Evolutionary conservation across 768 basidiomycete species (phyloP).

Genomic region (Tricholomella constricta): DNA sequence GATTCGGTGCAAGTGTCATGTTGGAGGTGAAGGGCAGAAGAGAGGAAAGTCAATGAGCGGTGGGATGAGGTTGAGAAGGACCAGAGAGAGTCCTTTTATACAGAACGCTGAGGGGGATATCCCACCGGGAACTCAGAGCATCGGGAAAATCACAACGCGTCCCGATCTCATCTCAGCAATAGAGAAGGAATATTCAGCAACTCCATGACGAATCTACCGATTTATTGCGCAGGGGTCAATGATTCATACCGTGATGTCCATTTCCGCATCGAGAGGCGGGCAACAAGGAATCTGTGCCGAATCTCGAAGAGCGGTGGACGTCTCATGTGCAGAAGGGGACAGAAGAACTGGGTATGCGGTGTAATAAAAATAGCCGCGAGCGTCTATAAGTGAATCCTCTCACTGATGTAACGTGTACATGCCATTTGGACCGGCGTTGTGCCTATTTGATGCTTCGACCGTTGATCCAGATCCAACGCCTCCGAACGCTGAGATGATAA

Average conservation of each 20-base stretch:
- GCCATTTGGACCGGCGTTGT: slow-evolving; percentile 6
- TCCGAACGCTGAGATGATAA: background rate
- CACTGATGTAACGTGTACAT: slow-evolving; percentile 20
- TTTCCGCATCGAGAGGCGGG: slow-evolving; percentile 28
- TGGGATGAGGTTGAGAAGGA: slow-evolving; percentile 7
- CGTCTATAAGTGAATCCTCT: slow-evolving; percentile 18
- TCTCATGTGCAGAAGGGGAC: slow-evolving; percentile 26
- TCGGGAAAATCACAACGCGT: slow-evolving; percentile 28
- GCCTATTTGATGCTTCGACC: slow-evolving; percentile 9
- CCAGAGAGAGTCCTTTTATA: slow-evolving; percentile 6
- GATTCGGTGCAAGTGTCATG: slow-evolving; percentile 27
- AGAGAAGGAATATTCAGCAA: slow-evolving; percentile 22
- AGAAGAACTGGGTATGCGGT: slow-evolving; percentile 16
- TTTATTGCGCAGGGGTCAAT: slow-evolving; percentile 28
- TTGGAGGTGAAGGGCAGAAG: slow-evolving; percentile 9
- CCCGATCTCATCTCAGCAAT: slow-evolving; percentile 36
- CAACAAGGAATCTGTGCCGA: slow-evolving; percentile 25
- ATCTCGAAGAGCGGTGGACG: slow-evolving; percentile 27
- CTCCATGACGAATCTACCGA: slow-evolving; percentile 38
- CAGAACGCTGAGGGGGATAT: slow-evolving; percentile 3
- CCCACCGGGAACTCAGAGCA: slow-evolving; percentile 13
- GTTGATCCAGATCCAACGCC: background rate
- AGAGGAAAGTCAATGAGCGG: slow-evolving; percentile 11
- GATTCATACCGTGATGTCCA: slow-evolving; percentile 28
- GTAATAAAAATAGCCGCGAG: slow-evolving; percentile 21